These are phyloP conservation scores for Jaltomata sinuosa DNA, from an alignment of 257 asterid genomes.

Conservation along the genomic window DNA sequence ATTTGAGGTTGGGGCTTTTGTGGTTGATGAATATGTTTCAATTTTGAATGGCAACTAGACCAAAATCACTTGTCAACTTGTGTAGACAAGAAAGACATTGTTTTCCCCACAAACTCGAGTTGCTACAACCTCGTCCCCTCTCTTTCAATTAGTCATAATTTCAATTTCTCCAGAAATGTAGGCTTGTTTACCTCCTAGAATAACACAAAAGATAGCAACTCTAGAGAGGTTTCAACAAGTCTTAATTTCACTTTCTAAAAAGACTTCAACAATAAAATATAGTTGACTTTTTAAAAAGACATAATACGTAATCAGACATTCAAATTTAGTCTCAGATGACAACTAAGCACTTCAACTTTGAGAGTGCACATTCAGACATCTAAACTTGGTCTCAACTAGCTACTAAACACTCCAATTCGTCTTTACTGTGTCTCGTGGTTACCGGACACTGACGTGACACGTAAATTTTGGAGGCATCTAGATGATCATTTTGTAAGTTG, in stretches of 20 bases:
- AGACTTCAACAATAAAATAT: too few species aligned
- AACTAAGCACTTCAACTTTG: too few species aligned
- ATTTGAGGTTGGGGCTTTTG: not conserved
- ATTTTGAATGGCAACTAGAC: conserved; percentile 6
- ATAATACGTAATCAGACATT: too few species aligned
- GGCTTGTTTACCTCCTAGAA: conserved; percentile 21
- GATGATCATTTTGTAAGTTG: too few species aligned
- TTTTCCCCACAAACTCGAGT: conserved; percentile 11
- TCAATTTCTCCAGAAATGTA: conserved; percentile 9
- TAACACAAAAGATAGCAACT: not conserved
- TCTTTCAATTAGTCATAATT: not conserved
- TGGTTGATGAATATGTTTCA: not conserved
- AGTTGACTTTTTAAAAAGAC: too few species aligned
- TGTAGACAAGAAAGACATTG: conserved; percentile 9
- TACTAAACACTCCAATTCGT: too few species aligned
- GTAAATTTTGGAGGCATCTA: too few species aligned
- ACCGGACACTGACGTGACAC: too few species aligned
- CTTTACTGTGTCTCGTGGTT: too few species aligned
- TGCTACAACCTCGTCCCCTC: conserved; percentile 1
- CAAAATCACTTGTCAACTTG: conserved; percentile 9
- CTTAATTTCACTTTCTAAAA: not conserved
- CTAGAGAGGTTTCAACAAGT: not conserved
- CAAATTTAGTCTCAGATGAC: too few species aligned
- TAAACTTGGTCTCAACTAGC: too few species aligned
- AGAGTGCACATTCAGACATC: too few species aligned